Evolutionary conservation across 345 rosid genomes (phyloP), one percentile per base, ranked within the genome.

Genomic region (Corchorus olitorius): DNA sequence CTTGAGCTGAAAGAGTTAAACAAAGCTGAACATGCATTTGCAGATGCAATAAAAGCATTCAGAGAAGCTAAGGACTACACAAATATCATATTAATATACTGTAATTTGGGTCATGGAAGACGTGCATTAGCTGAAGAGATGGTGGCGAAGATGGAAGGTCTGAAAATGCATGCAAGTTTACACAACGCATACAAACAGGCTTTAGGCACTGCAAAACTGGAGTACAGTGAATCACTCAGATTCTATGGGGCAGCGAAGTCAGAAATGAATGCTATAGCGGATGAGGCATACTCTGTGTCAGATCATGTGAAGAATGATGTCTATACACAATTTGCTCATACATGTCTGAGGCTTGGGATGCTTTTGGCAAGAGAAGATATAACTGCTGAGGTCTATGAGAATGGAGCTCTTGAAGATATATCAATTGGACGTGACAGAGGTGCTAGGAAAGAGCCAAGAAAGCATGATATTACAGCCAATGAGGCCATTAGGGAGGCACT

Each of bases 401-500:
- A 68, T 55, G 84, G 74, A 27, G 82, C 83, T 55, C 65, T 69
- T 61, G 89, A 85, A 75, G 88, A 78, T 67, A 61, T 54, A 41
- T 74, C 77, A 70, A 69, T 62, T 63, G 76, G 82, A 45, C 27
- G 46, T 81, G 81, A 81, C 27, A 77, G 53, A 70, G 87, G 77
- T 75, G 68, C 82, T 9, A 83, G 75, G 76, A 87, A 78, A 75
- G 87, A 79, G 73, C 39, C 78, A 65, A 87, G 92, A 75, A 90
- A 84, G 78, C 89, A 80, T 63, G 93, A 87, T 76, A 80, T 95
- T 79, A 87, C 97, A 20, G 98, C 98, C 39, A 95, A 91, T 82
- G 98, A 91, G 76, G 98, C 98, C 73, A 86, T 95, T 54, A 82
- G 97, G 80, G 98, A 87, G 82, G 99, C 99, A n/a, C 80, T 95